Base-by-base conservation (phyloP, 148 eudicot genomes). In the Fagopyrum homotropicum region DNA sequence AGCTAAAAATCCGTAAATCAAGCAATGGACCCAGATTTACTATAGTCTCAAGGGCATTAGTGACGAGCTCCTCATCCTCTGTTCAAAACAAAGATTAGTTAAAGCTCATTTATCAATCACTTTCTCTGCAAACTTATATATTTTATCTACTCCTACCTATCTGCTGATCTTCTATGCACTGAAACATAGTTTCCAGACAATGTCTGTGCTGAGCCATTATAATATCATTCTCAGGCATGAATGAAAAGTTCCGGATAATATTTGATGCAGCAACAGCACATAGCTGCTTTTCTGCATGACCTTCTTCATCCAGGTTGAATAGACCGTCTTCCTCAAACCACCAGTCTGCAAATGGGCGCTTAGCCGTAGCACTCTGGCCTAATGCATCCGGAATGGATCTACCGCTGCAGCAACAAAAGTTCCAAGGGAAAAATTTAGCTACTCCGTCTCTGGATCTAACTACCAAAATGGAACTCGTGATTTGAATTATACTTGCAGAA, bases 11-110 rank as follows among this genome's bases (percentile, higher is more conserved):
- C 51, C 97, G 85, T 59, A 95, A 91, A 86, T 95, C 96, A 71
- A 95, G 80, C 80, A 90, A 82, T 44, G 93, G 92, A 73, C 89
- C 99, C 82, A 95, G 75, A 83, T 95, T 95, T 69, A 90, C 93
- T 50, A 95, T 76, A 52, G 97, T 95, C 91, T 95, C 99, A 5
- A 95, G 91, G 69, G 89, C 82, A 85, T 95, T 95, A 29, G 99
- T 95, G 66, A 95, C 97, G 79, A 95, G 99, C 78, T 95, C 99
- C 81, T 95, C 99, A 68, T 95, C 99, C 89, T 89, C 97, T 92
- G 86, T 78, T 77, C 74, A 79, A 74, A 79, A 71, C 69, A 16
- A 45, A 77, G 44, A 72, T 51, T 82, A 73, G 77, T 77, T 7
- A 35, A 35, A 72, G 70, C 70, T 56, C 56, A 90, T 60, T 43